Conservation (phyloP, 495 filamentous ascomycete species). For the Chaetomium tenue region DNA sequence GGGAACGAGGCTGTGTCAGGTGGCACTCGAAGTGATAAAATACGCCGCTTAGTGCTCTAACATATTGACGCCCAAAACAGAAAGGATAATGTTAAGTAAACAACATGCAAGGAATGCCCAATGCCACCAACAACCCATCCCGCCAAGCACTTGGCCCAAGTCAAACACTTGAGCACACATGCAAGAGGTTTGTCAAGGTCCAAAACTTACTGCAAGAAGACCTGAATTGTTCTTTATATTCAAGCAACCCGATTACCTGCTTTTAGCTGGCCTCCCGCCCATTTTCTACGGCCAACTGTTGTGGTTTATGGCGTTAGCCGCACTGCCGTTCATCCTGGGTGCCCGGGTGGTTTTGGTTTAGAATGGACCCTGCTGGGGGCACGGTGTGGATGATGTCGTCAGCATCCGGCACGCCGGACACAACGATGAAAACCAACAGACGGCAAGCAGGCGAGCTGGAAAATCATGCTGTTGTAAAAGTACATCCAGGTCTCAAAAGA, state of each 20-base stretch:
- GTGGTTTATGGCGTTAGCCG: too few relatives aligned
- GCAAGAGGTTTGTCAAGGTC: conserved; percentile 2
- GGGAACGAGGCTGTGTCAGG: conserved; percentile 29
- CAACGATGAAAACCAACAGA: background rate
- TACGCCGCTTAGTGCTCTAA: background rate
- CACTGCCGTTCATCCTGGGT: too few relatives aligned
- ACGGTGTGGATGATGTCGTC: too few relatives aligned
- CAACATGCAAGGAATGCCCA: background rate
- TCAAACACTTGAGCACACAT: background rate
- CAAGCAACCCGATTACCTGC: background rate
- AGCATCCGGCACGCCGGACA: background rate
- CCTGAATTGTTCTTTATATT: background rate
- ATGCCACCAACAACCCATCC: background rate
- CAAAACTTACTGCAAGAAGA: background rate
- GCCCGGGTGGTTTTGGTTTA: too few relatives aligned
- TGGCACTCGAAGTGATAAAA: conserved; percentile 3
- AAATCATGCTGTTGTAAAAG: too few relatives aligned
- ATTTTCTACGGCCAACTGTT: too few relatives aligned
- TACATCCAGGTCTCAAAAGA: too few relatives aligned
- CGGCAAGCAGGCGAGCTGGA: too few relatives aligned
- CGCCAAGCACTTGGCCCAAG: background rate
- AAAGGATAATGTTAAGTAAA: background rate
- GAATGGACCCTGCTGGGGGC: background rate
- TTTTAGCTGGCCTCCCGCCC: background rate
- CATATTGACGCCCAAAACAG: background rate